These are phyloP conservation scores for Nemania serpens DNA, from an alignment of 2,329 filamentous ascomycete species.

Conservation along the genomic window DNA sequence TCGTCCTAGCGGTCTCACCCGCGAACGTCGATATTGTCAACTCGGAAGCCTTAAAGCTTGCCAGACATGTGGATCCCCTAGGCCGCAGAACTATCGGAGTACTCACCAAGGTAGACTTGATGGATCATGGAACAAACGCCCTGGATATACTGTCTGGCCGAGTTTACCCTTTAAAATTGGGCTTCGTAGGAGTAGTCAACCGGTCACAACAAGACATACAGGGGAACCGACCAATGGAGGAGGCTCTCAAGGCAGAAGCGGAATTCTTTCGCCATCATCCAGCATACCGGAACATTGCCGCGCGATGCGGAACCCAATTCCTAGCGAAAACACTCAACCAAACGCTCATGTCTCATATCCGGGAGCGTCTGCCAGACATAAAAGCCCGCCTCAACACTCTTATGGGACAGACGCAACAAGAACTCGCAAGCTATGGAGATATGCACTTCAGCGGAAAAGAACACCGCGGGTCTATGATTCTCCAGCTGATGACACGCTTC, in stretches of 20 bases:
- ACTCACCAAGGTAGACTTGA: constrained; percentile 93
- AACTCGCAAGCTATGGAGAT: constrained; percentile 95
- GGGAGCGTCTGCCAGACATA: constrained; percentile 94
- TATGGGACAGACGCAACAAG: constrained; percentile 99
- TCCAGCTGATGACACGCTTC: constrained; percentile 98
- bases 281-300: constrained; percentile 95
- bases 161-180: constrained; percentile 94
- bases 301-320: constrained; percentile 89
- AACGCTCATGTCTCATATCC: constrained; percentile 94
- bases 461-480: constrained; percentile 89
- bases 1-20: constrained; percentile 93
- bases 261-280: constrained; percentile 98
- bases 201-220: constrained; percentile 98
- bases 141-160: constrained; percentile 96
- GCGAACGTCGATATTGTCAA: constrained; percentile 99
- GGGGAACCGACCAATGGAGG: constrained; percentile 89
- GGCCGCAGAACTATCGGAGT: constrained; percentile 95
- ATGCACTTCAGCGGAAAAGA: constrained; percentile 98
- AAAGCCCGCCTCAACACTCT: constrained; percentile 96
- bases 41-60: constrained; percentile 95
- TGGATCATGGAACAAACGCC: constrained; percentile 98
- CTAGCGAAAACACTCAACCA: constrained; percentile 93
- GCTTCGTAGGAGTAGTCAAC: constrained; percentile 98
- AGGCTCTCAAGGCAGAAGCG: constrained; percentile 84
- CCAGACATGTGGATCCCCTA: constrained; percentile 93